A percentile compares a stretch with the other conserved stretches of the same genome.
Conservation (phyloP, 2,329 filamentous ascomycete genomes). For the Scytalidium lignicola region DNA sequence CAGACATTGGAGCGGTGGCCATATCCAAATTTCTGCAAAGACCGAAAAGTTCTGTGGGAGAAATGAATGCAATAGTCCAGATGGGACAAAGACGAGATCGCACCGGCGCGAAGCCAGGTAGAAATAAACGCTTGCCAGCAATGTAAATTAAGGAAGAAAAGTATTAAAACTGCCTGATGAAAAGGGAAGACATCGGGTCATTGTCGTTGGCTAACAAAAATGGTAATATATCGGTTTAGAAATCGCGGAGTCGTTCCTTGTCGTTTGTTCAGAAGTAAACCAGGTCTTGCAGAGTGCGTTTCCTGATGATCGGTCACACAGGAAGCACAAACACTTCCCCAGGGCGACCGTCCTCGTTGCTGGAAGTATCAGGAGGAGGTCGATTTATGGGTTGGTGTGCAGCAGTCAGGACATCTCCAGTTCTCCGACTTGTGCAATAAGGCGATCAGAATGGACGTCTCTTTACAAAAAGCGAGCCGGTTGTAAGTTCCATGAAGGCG, state of each 20-base stretch:
- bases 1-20: slow-evolving; percentile 40
- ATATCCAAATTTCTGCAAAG: slow-evolving; percentile 28
- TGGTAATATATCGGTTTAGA: background rate
- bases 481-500: background rate
- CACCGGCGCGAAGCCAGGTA: slow-evolving; percentile 22
- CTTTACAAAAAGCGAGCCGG: background rate
- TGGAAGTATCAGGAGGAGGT: background rate
- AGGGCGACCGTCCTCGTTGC: background rate
- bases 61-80: slow-evolving; percentile 26
- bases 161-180: slow-evolving; percentile 29
- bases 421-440: background rate
- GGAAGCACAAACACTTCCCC: background rate
- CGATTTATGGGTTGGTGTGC: background rate
- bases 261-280: background rate
- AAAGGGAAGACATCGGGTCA: slow-evolving; percentile 30
- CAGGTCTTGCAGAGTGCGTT: background rate
- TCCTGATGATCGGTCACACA: background rate
- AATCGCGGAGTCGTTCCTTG: background rate
- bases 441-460: background rate
- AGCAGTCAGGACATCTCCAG: background rate
- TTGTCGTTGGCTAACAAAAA: slow-evolving; percentile 26
- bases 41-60: slow-evolving; percentile 12
- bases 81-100: slow-evolving; percentile 24
- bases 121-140: slow-evolving; percentile 15
- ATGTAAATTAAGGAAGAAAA: slow-evolving; percentile 29